Percentiles rank a stretch among this genome's conserved stretches.
Evolutionary conservation across 2,329 filamentous ascomycete species (phyloP).

Genomic region (Xylariaceae sp.): DNA sequence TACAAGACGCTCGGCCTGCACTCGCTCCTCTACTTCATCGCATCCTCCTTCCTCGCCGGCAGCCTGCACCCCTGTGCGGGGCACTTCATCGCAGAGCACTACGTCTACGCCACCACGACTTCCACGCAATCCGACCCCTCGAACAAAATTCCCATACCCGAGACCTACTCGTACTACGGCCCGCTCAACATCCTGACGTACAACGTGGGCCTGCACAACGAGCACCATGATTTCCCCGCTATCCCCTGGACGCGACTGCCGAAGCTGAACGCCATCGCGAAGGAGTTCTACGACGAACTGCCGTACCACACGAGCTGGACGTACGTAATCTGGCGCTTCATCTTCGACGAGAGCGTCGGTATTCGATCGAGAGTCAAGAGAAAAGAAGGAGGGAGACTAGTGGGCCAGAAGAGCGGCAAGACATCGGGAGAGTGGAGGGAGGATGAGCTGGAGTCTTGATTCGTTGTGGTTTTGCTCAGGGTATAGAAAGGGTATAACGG

Average conservation of each 20-base stretch:
- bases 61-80: conserved; percentile 91
- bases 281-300: conserved; percentile 87
- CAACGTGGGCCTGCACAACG: conserved; percentile 97
- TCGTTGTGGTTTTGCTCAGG: too few species aligned
- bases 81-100: conserved; percentile 98
- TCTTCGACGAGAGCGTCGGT: conserved; percentile 84
- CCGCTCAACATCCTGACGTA: conserved; percentile 89
- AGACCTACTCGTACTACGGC: conserved; percentile 97
- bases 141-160: conserved; percentile 69
- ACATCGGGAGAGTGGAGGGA: conserved; percentile 59
- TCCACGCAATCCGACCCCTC: conserved; percentile 54
- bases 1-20: conserved; percentile 59
- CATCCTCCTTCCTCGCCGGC: conserved; percentile 90
- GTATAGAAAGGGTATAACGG: too few species aligned
- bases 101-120: conserved; percentile 68
- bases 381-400: conserved; percentile 67
- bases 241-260: conserved; percentile 90
- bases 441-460: conserved; percentile 63
- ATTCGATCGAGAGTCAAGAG: conserved; percentile 92
- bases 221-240: conserved; percentile 98
- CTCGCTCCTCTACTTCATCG: conserved; percentile 76
- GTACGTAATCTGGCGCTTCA: conserved; percentile 92
- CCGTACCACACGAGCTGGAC: conserved; percentile 89
- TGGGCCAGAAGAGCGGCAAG: conserved; percentile 39
- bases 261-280: conserved; percentile 72